phyloP scores from a whole-genome alignment of 495 filamentous ascomycete genomes.

The Amphirosellinia nigrospora region DNA sequence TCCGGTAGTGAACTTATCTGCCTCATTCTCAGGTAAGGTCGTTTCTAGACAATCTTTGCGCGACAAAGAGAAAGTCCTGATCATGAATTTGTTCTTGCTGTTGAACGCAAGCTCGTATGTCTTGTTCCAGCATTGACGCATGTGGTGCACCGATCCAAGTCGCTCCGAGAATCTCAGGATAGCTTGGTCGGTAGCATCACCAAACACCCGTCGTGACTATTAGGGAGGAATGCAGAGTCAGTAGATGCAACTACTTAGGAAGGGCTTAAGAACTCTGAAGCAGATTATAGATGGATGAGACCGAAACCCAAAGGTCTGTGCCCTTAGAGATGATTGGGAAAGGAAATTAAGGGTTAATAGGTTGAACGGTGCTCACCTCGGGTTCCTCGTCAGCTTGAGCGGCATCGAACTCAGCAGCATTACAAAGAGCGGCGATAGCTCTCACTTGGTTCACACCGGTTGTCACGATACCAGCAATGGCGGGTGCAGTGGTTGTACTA shows the following conservation, averaged over 20 bases:
- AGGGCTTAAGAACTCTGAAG: background rate
- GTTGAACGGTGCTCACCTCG: slow-evolving; percentile 30
- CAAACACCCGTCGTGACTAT: slow-evolving; percentile 63
- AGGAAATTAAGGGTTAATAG: no score
- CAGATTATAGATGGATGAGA: no score
- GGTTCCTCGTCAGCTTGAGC: slow-evolving; percentile 59
- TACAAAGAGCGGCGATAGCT: slow-evolving; percentile 65
- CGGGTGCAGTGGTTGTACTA: slow-evolving; percentile 33
- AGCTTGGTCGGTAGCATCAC: slow-evolving; percentile 76
- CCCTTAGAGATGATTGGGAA: no score
- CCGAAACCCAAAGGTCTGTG: no score
- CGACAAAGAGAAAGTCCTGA: slow-evolving; percentile 50
- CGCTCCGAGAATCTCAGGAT: slow-evolving; percentile 70
- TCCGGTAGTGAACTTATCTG: slow-evolving; percentile 43
- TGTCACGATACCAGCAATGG: slow-evolving; percentile 39
- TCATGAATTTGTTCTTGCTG: slow-evolving; percentile 81
- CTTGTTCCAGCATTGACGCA: slow-evolving; percentile 59
- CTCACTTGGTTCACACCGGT: slow-evolving; percentile 56
- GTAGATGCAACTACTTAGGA: background rate
- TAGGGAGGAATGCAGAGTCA: background rate
- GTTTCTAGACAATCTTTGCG: slow-evolving; percentile 43
- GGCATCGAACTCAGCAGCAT: slow-evolving; percentile 72
- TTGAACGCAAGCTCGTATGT: slow-evolving; percentile 76
- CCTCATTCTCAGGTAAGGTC: slow-evolving; percentile 46
- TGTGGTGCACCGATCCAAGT: slow-evolving; percentile 55